phyloP scores from a whole-genome alignment of 1,284 basidiomycete species.

The Moesziomyces sp. region DNA sequence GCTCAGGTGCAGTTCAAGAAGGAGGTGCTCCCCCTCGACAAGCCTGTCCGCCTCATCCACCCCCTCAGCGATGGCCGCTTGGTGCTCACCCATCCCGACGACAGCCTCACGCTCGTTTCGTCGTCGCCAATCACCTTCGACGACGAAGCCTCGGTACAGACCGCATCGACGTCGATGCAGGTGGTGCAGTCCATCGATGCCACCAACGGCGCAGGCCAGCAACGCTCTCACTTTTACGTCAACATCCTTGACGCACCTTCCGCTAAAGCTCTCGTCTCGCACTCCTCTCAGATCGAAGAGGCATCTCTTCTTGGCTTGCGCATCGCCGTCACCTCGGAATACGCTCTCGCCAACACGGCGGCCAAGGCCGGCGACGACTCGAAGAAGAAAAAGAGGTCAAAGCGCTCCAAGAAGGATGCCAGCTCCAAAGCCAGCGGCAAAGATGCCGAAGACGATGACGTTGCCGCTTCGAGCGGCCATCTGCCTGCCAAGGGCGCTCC shows the following conservation, averaged over 20 bases:
- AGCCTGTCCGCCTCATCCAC: conserved; percentile 35
- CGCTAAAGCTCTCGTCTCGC: conserved; percentile 24
- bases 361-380: conserved; percentile 5
- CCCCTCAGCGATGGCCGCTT: conserved; percentile 36
- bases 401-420: conserved; percentile 26
- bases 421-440: not conserved
- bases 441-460: conserved; percentile 7
- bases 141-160: conserved; percentile 21
- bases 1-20: conserved; percentile 33
- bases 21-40: conserved; percentile 19
- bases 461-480: conserved; percentile 1
- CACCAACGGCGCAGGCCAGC: conserved; percentile 4
- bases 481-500: conserved; percentile 2
- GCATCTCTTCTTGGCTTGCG: conserved; percentile 34
- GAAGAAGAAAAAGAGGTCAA: conserved; percentile 42
- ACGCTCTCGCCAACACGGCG: conserved; percentile 1
- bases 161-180: conserved; percentile 14
- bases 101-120: conserved; percentile 33
- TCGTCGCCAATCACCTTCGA: conserved; percentile 17
- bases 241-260: conserved; percentile 33
- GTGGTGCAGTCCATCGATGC: conserved; percentile 18
- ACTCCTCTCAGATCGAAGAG: conserved; percentile 26
- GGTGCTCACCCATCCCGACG: conserved; percentile 33
- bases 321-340: conserved; percentile 25
- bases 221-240: conserved; percentile 32